Evolutionary conservation across 371 early-diverging fungal genomes (phyloP).

Genomic region (Mucor saturninus): DNA sequence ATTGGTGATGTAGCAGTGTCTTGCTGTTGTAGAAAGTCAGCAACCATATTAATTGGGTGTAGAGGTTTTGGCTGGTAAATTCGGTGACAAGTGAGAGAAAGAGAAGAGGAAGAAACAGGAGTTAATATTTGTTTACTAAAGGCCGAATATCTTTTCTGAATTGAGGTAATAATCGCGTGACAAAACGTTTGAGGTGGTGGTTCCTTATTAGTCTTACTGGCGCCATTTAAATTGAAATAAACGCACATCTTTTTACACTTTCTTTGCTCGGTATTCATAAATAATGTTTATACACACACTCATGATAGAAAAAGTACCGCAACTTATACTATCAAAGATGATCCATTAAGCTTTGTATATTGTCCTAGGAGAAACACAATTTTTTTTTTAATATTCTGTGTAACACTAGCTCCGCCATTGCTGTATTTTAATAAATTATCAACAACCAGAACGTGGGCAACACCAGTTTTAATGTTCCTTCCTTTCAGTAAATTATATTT

Average conservation of each 20-base stretch:
- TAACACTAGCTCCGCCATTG: conserved; percentile 12
- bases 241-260: conserved; percentile 12
- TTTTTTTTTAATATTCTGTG: background rate
- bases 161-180: conserved; percentile 35
- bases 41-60: conserved; percentile 21
- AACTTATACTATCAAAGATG: background rate
- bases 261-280: background rate
- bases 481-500: background rate
- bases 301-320: background rate
- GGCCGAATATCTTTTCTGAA: conserved; percentile 26
- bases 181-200: conserved; percentile 15
- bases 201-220: conserved; percentile 5
- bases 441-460: conserved; percentile 17
- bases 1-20: conserved; percentile 4
- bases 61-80: conserved; percentile 15
- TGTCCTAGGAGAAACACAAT: background rate
- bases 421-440: background rate
- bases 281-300: background rate
- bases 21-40: conserved; percentile 25
- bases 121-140: conserved; percentile 12
- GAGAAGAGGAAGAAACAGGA: conserved; percentile 11
- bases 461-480: conserved; percentile 12
- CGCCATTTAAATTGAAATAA: conserved; percentile 18
- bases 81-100: conserved; percentile 9
- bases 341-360: background rate